Evolutionary conservation across 1,284 basidiomycete species (phyloP), one percentile per base, ranked within the genome.

Genomic region (Rhodotorula sp.): DNA sequence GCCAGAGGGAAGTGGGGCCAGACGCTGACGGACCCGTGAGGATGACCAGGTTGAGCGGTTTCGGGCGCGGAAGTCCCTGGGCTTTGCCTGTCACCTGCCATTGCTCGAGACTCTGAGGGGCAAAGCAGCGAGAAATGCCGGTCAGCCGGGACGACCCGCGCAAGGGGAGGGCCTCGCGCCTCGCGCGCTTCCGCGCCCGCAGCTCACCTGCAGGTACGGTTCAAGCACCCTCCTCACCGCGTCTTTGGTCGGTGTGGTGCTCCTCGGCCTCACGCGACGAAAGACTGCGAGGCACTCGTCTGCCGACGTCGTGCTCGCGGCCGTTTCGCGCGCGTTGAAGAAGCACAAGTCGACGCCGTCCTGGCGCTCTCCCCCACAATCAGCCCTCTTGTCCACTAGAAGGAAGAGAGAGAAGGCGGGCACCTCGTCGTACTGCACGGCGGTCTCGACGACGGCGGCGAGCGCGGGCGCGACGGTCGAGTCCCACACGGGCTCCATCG

Each of bases 261-360:
- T 66, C 41, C 53, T 19, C 17, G 72, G 72, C 50, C 50, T 41
- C 10, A 74, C 70, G 21, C 63, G 44, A 19, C 49, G 49, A 42
- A 74, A 74, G 25, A 74, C 55, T 3, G 34, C 25, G 50, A 74
- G 54, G 25, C 71, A 34, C 25, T 74, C 72, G 16, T 45, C 44
- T 1, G 66, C 21, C 12, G 56, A 61, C 7, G 41, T 48, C 16
- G 56, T 57, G 19, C 66, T 71, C 34, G 34, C 34, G 16, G 53
- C 54, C 7, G 21, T 45, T 16, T 44, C 42, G 10, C 9, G 45
- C 25, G 57, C 55, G 66, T 74, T 74, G 66, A 71, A 71, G 66
- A 74, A 74, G 42, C 25, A n/a, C 23, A 74, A 25, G 62, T 74
- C 72, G 63, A 74, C 62, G 7, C 72, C 72, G 69, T 74, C 72